Percentiles rank a stretch among this genome's conserved stretches.
Evolutionary conservation across 306 rosid species (phyloP).

Genomic region (Begonia fuchsioides): DNA sequence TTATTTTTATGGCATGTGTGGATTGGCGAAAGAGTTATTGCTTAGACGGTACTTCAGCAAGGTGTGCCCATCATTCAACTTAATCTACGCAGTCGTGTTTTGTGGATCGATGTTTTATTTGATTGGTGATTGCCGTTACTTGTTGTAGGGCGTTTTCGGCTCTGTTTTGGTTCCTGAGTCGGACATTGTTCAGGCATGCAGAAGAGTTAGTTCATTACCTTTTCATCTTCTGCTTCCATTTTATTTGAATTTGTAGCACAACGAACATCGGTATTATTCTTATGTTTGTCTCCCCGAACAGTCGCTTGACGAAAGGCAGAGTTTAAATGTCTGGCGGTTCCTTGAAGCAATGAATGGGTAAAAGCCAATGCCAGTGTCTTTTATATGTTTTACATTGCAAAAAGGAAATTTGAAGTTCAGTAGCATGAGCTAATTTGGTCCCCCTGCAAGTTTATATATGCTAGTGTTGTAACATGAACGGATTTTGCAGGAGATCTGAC

Average conservation of each 20-base stretch:
- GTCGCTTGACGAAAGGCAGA: conserved; percentile 77
- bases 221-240: not conserved
- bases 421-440: no score
- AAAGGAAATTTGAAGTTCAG: no score
- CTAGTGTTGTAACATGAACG: not conserved
- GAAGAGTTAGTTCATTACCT: conserved; percentile 51
- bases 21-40: conserved; percentile 72
- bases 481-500: conserved; percentile 58
- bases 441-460: no score
- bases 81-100: not conserved
- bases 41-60: conserved; percentile 86
- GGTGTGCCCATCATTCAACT: conserved; percentile 24
- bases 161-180: conserved; percentile 48
- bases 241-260: not conserved
- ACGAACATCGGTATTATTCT: no score
- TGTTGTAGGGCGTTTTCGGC: conserved; percentile 69
- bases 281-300: conserved; percentile 18
- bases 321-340: conserved; percentile 78
- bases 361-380: conserved; percentile 2
- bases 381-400: no score
- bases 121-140: conserved; percentile 12
- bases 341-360: conserved; percentile 93
- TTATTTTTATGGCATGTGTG: conserved; percentile 90
- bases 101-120: not conserved
- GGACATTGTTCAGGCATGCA: conserved; percentile 73